Base-by-base conservation (phyloP, 2,329 filamentous ascomycete genomes). In the Aplosporella prunicola region DNA sequence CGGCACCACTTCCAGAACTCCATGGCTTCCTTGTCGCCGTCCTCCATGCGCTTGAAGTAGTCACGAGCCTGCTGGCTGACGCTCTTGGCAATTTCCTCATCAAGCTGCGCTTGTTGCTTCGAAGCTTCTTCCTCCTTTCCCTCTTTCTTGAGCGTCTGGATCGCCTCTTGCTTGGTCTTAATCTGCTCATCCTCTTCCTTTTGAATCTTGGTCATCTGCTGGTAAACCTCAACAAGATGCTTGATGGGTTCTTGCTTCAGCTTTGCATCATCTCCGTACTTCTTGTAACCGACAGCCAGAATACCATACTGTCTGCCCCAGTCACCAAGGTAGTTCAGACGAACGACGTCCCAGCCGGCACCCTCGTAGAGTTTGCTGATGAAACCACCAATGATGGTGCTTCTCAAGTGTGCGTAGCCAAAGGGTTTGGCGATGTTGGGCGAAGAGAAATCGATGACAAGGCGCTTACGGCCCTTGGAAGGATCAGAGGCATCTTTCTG, bases 391-490 rank as follows among this genome's bases (percentile, higher is more conserved):
- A 86, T 81, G 45, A 87, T 83, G 34, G 82, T 87, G 51, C 78
- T 83, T 49, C 81, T 71, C 47, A 87, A 64, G 62, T 88, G 81
- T 5, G 78, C 78, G 15, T 78, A 79, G 52, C 83, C 78, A 60
- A 87, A 86, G 15, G 80, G 83, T 62, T 89, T 89, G 30, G 84
- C 84, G 42, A 91, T 87, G 57, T 91, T 91, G 34, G 85, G 84
- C 6, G 81, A 87, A 6, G 80, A 86, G 60, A 89, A 91, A 53
- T 91, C 84, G 50, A 91, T 73, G 35, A 91, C 74, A 29, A 80
- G 69, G 50, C 71, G 73, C 68, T 84, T 84, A 49, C 67, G 67
- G 44, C 72, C 76, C 42, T 71, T 66, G 35, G 65, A 69, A 6
- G 75, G 69, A 52, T 84, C 71, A 15, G 67, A 62, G 24, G 72